Percentiles rank a stretch among this genome's conserved stretches.
Evolutionary conservation across 805 yeast genomes (phyloP).

Genomic region (Yamadazyma paraphyllophila): DNA sequence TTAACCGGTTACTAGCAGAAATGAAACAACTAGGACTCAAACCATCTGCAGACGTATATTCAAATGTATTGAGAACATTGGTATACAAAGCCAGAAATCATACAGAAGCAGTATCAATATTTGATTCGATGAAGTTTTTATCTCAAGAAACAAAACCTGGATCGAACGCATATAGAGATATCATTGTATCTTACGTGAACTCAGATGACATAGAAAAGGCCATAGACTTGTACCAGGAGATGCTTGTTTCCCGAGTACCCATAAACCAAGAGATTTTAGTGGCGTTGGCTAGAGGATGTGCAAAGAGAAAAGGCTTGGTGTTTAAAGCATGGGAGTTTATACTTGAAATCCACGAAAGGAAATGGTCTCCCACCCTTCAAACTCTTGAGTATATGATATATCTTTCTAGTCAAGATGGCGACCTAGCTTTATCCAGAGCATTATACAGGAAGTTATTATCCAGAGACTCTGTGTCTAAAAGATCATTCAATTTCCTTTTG

Average conservation of each 20-base stretch:
- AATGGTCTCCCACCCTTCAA: slow-evolving; percentile 42
- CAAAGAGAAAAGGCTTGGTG: slow-evolving; percentile 45
- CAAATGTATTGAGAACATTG: slow-evolving; percentile 61
- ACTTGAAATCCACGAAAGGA: slow-evolving; percentile 53
- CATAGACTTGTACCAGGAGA: slow-evolving; percentile 70
- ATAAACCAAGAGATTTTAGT: slow-evolving; percentile 41
- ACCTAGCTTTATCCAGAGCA: slow-evolving; percentile 68
- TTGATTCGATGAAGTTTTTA: slow-evolving; percentile 82
- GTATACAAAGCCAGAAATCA: slow-evolving; percentile 49
- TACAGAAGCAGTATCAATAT: slow-evolving; percentile 65
- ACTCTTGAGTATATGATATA: slow-evolving; percentile 69
- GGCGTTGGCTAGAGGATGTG: slow-evolving; percentile 67
- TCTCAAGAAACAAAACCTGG: slow-evolving; percentile 68
- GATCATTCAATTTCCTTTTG: slow-evolving; percentile 45
- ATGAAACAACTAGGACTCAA: slow-evolving; percentile 37
- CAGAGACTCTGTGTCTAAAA: slow-evolving; percentile 27
- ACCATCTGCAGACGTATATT: slow-evolving; percentile 48
- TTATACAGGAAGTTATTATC: slow-evolving; percentile 47
- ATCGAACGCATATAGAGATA: slow-evolving; percentile 61
- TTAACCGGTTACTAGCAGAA: slow-evolving; percentile 35
- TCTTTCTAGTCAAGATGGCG: slow-evolving; percentile 79
- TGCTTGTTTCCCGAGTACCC: slow-evolving; percentile 36
- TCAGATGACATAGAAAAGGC: slow-evolving; percentile 69
- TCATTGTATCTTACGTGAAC: slow-evolving; percentile 64
- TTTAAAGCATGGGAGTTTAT: slow-evolving; percentile 76